Conservation (phyloP, 2,329 filamentous ascomycete genomes). For the Colletotrichum liriopes region DNA sequence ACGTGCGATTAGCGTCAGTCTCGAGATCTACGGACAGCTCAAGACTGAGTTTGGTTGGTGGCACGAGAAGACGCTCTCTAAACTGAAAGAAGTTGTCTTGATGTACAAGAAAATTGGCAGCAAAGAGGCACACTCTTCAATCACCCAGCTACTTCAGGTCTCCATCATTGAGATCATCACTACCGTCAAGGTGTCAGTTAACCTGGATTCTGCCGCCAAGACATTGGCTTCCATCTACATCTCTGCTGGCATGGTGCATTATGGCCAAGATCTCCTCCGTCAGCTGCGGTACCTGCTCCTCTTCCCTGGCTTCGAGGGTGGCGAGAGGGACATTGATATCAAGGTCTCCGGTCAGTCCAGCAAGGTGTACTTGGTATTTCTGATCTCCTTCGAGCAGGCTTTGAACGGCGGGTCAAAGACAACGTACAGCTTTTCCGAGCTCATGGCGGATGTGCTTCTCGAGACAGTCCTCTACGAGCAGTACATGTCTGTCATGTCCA, state of each 20-base stretch:
- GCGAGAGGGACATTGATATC: conserved; percentile 50
- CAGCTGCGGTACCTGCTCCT: conserved; percentile 67
- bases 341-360: conserved; percentile 54
- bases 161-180: conserved; percentile 59
- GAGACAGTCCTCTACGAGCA: conserved; percentile 58
- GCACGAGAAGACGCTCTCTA: conserved; percentile 60
- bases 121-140: conserved; percentile 55
- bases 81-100: conserved; percentile 60
- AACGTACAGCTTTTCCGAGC: conserved; percentile 57
- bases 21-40: conserved; percentile 60
- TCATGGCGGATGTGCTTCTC: conserved; percentile 56
- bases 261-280: conserved; percentile 60
- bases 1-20: conserved; percentile 51
- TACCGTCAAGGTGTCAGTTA: conserved; percentile 55
- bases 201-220: conserved; percentile 65
- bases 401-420: conserved; percentile 52
- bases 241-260: conserved; percentile 55
- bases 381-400: conserved; percentile 61
- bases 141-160: conserved; percentile 56
- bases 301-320: conserved; percentile 57
- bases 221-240: conserved; percentile 64
- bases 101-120: conserved; percentile 58
- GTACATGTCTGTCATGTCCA: conserved; percentile 49
- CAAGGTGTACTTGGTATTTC: conserved; percentile 60
- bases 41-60: conserved; percentile 62